These are phyloP conservation scores for Physcomitrellopsis africana DNA, from an alignment of 225 moss, liverwort and hornwort species.

Conservation along the genomic window DNA sequence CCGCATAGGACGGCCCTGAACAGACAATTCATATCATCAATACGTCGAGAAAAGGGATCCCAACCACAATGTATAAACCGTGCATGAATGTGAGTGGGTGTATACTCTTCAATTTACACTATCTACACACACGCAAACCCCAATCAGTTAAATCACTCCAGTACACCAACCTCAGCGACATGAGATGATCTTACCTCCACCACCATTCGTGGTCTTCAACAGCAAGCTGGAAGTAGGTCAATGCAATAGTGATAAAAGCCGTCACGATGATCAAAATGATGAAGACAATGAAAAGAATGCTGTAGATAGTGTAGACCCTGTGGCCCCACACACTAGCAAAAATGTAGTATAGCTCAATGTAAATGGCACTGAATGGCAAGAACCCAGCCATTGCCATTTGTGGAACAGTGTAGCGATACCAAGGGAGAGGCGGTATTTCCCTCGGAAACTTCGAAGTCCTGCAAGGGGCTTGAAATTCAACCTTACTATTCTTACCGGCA, in stretches of 20 bases:
- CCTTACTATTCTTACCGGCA: slow-evolving; percentile 92
- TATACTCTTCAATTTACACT: neutral
- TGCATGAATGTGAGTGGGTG: no score
- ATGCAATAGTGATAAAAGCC: slow-evolving; percentile 91
- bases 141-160: neutral
- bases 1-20: slow-evolving; percentile 90
- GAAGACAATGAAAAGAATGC: slow-evolving; percentile 96
- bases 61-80: no score
- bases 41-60: neutral
- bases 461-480: slow-evolving; percentile 92
- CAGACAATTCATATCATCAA: slow-evolving; percentile 10
- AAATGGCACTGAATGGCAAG: slow-evolving; percentile 96
- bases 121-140: neutral
- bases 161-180: neutral
- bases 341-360: slow-evolving; percentile 96
- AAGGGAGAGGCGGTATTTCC: slow-evolving; percentile 90
- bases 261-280: slow-evolving; percentile 98
- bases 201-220: slow-evolving; percentile 99
- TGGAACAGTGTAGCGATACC: slow-evolving; percentile 88
- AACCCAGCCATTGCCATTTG: slow-evolving; percentile 99
- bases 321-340: slow-evolving; percentile 97
- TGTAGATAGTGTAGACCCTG: slow-evolving; percentile 93
- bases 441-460: slow-evolving; percentile 88
- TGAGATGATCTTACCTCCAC: slow-evolving; percentile 76
- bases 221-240: slow-evolving; percentile 98